phyloP scores from a whole-genome alignment of 2,329 filamentous ascomycete genomes.

The Monilinia vaccinii-corymbosi region DNA sequence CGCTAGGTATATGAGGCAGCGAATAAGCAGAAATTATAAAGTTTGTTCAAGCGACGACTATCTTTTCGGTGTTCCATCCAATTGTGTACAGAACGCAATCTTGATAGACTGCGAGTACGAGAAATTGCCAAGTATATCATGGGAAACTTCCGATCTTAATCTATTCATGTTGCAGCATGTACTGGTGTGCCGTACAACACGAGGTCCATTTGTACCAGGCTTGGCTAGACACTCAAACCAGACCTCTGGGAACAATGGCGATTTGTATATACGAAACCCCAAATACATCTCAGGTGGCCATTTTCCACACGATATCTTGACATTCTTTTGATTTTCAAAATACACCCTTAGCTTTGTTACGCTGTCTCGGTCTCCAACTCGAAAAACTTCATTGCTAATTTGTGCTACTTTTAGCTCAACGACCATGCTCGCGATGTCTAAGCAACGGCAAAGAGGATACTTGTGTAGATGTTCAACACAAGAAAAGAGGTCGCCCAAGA shows the following conservation, averaged over 20 bases:
- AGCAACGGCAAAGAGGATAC: slow-evolving; percentile 72
- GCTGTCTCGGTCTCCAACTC: background rate
- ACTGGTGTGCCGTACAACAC: slow-evolving; percentile 1
- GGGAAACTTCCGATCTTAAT: background rate
- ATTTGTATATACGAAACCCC: background rate
- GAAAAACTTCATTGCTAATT: background rate
- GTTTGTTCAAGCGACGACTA: background rate
- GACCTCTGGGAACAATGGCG: background rate
- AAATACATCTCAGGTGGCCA: background rate
- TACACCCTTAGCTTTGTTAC: background rate
- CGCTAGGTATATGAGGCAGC: background rate
- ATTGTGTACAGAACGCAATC: background rate
- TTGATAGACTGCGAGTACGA: background rate
- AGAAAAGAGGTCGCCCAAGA: slow-evolving; percentile 71
- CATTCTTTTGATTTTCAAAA: background rate
- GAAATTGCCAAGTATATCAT: background rate
- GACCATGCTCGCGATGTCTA: slow-evolving; percentile 69
- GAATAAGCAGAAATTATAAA: background rate
- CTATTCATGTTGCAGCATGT: slow-evolving; percentile 2
- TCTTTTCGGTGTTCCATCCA: background rate
- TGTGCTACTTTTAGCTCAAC: slow-evolving; percentile 45
- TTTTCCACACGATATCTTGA: background rate
- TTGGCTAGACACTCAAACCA: background rate
- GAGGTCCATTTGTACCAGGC: background rate
- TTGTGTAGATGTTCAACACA: slow-evolving; percentile 78